Percentiles rank a stretch among this genome's conserved stretches.
These are phyloP conservation scores for Ophiostoma sp. DNA, from an alignment of 2,329 filamentous ascomycete genomes.

Conservation along the genomic window DNA sequence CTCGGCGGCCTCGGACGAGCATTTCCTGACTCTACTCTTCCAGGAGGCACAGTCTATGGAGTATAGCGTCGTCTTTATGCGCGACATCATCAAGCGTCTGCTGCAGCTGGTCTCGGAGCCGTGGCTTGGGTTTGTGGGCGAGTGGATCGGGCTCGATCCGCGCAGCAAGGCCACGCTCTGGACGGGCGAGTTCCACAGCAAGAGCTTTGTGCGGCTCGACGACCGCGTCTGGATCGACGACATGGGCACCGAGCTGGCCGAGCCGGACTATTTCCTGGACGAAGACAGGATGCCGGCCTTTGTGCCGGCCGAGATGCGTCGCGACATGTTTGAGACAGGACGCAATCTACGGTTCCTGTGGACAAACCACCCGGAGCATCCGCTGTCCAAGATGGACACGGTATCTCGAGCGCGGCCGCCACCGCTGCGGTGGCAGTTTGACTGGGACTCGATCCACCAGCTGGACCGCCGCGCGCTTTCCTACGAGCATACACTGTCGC, in stretches of 20 bases:
- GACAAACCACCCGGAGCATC: conserved; percentile 64
- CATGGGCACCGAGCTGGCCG: conserved; percentile 51
- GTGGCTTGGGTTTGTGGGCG: conserved; percentile 47
- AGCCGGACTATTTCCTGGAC: conserved; percentile 59
- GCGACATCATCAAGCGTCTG: conserved; percentile 61
- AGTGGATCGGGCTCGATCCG: conserved; percentile 67
- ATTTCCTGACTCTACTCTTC: conserved; percentile 58
- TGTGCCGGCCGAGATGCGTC: conserved; percentile 62
- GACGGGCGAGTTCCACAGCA: conserved; percentile 34
- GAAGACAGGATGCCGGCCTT: conserved; percentile 64
- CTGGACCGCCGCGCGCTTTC: conserved; percentile 56
- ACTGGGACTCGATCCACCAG: conserved; percentile 62
- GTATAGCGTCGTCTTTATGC: conserved; percentile 56
- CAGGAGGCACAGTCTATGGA: conserved; percentile 59
- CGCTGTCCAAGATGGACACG: conserved; percentile 52
- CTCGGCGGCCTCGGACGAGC: conserved; percentile 46
- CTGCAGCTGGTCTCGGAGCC: conserved; percentile 40
- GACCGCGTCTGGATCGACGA: conserved; percentile 53
- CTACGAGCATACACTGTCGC: conserved; percentile 45
- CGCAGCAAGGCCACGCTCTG: conserved; percentile 41
- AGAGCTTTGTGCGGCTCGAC: conserved; percentile 58
- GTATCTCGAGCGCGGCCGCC: conserved; percentile 49
- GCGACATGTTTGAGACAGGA: conserved; percentile 72
- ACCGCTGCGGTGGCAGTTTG: conserved; percentile 61
- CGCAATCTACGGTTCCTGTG: conserved; percentile 69